Evolutionary conservation across 768 basidiomycete genomes (phyloP).

Genomic region (Lactarius akahatsu): DNA sequence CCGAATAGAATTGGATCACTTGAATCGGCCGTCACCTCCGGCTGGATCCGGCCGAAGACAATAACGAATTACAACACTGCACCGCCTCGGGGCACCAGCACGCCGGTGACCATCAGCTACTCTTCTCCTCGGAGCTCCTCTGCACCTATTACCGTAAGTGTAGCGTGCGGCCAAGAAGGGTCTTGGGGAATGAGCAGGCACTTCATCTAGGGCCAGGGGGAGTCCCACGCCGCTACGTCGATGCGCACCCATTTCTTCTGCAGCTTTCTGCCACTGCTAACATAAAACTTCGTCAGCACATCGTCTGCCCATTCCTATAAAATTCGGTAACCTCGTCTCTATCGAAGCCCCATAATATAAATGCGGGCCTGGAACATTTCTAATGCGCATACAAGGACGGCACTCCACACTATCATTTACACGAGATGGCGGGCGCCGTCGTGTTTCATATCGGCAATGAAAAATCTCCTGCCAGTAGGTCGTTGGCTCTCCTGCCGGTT

Average conservation of each 20-base stretch:
- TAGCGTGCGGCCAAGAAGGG: background rate
- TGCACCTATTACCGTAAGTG: background rate
- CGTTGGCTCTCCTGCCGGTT: background rate
- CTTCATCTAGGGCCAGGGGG: background rate
- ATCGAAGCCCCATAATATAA: background rate
- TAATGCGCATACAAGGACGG: background rate
- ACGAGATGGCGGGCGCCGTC: background rate
- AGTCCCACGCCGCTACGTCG: background rate
- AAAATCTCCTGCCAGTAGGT: background rate
- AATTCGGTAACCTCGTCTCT: background rate
- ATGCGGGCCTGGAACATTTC: background rate
- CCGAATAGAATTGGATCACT: background rate
- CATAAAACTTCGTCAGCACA: background rate
- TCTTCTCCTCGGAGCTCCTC: background rate
- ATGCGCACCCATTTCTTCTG: background rate
- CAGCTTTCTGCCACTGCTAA: background rate
- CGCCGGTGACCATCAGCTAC: background rate
- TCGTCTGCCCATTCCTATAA: too few relatives aligned
- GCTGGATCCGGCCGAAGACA: background rate
- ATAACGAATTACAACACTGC: background rate
- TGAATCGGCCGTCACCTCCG: background rate
- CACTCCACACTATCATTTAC: background rate
- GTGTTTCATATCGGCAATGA: background rate
- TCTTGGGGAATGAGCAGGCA: background rate
- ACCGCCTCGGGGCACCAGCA: too few relatives aligned